Evolutionary conservation across 2,329 filamentous ascomycete species (phyloP).

Genomic region (Aureobasidium sp.): DNA sequence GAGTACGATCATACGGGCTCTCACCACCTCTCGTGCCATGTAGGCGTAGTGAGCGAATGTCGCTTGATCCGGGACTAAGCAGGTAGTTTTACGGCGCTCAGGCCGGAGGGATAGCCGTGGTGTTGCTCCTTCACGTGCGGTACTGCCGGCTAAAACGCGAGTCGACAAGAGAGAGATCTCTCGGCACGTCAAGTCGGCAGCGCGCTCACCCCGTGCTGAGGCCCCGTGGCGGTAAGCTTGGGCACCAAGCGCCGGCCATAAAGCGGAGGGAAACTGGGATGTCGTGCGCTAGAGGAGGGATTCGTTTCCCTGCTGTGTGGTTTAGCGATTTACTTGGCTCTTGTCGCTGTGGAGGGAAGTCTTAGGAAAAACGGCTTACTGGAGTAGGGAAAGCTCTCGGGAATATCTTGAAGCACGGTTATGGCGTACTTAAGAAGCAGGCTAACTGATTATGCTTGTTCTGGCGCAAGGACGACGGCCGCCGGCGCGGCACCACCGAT

Average conservation of each 20-base stretch:
- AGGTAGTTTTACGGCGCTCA: neutral
- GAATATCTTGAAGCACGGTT: conserved; percentile 1
- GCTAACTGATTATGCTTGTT: conserved; percentile 11
- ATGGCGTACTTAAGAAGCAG: conserved; percentile 9
- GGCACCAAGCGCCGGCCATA: conserved; percentile 7
- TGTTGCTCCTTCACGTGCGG: neutral
- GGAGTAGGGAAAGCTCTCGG: neutral
- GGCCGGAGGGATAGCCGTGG: neutral
- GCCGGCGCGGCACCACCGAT: neutral
- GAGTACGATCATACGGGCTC: neutral
- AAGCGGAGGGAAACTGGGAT: neutral
- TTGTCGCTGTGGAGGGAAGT: neutral
- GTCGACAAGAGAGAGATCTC: neutral
- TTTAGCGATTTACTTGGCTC: neutral
- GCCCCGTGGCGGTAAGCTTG: conserved; percentile 6
- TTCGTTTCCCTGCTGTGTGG: neutral
- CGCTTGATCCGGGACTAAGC: neutral
- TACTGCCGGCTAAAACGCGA: conserved; percentile 5
- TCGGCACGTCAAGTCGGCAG: conserved; percentile 2
- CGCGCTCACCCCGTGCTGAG: neutral
- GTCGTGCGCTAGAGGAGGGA: neutral
- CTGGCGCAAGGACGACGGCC: conserved; percentile 9
- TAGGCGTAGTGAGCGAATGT: neutral
- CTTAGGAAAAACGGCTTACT: neutral
- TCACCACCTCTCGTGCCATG: neutral